Conservation (phyloP, 2,329 filamentous ascomycete genomes). For the Monosporascus sp. region DNA sequence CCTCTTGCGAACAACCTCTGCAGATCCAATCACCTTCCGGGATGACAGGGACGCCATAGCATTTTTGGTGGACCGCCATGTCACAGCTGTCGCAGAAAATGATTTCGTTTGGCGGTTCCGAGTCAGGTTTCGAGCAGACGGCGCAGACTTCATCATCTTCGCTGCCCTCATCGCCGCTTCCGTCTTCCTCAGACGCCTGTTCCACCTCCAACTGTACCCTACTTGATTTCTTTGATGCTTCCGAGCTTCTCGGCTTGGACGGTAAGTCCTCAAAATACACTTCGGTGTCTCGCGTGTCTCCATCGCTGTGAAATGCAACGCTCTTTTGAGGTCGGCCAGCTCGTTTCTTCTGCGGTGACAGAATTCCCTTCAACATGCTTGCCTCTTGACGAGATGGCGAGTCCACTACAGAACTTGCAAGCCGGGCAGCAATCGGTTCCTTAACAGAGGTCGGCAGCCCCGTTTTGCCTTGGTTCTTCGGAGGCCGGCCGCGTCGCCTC, state of each 20-base stretch:
- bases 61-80: conserved; percentile 56
- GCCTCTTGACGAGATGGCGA: conserved; percentile 4
- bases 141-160: conserved; percentile 52
- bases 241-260: conserved; percentile 27
- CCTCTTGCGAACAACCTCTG: conserved; percentile 48
- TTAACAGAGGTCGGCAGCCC: conserved; percentile 1
- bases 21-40: conserved; percentile 62
- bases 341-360: conserved; percentile 47
- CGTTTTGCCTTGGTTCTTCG: conserved; percentile 6
- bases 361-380: conserved; percentile 46
- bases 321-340: conserved; percentile 42
- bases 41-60: conserved; percentile 51
- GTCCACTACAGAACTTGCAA: conserved; percentile 4
- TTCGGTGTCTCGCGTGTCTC: conserved; percentile 31
- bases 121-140: conserved; percentile 54
- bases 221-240: conserved; percentile 13
- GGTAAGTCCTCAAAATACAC: conserved; percentile 50
- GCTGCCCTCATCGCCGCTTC: conserved; percentile 27
- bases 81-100: conserved; percentile 62
- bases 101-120: conserved; percentile 54
- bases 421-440: conserved; percentile 10
- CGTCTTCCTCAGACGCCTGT: conserved; percentile 13
- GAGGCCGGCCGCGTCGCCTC: conserved; percentile 17
- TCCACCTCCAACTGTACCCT: conserved; percentile 10
- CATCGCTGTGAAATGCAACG: conserved; percentile 44